Percentiles rank a stretch among this genome's conserved stretches.
Conservation (phyloP, 2,329 filamentous ascomycete genomes). For the Orbilia ellipsospora region DNA sequence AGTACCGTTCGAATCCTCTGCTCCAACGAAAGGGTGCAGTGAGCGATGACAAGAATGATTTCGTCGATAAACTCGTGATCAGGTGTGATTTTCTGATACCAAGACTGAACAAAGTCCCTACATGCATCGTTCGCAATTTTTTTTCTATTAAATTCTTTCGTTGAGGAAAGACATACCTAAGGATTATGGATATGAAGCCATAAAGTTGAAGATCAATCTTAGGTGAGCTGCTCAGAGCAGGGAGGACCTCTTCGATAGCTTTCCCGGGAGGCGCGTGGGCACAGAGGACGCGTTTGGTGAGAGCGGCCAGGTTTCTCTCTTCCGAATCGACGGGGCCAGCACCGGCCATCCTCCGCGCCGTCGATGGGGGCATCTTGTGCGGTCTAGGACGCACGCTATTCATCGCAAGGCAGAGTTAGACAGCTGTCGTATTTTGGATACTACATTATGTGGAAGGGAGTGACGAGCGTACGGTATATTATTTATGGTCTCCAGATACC, state of each 20-base stretch:
- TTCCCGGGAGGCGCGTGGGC: slow-evolving; percentile 73
- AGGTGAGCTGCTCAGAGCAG: slow-evolving; percentile 91
- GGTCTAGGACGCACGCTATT: slow-evolving; percentile 50
- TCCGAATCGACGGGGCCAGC: slow-evolving; percentile 73
- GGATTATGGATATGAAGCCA: slow-evolving; percentile 86
- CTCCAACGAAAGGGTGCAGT: slow-evolving; percentile 88
- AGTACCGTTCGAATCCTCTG: slow-evolving; percentile 79
- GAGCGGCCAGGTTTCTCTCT: slow-evolving; percentile 75
- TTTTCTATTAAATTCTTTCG: too few species aligned
- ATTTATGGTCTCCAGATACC: slow-evolving; percentile 8
- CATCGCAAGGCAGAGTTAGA: slow-evolving; percentile 3
- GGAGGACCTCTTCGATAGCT: slow-evolving; percentile 83
- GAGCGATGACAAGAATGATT: slow-evolving; percentile 88
- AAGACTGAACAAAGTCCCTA: slow-evolving; percentile 88
- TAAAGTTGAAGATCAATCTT: slow-evolving; percentile 94
- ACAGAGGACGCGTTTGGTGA: slow-evolving; percentile 86
- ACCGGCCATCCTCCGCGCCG: slow-evolving; percentile 54
- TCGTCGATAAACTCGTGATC: slow-evolving; percentile 90
- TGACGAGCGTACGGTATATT: slow-evolving; percentile 1
- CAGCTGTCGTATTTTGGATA: too few species aligned
- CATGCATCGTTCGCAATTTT: background rate
- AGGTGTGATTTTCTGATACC: slow-evolving; percentile 92
- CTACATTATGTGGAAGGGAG: background rate
- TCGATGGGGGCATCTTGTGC: slow-evolving; percentile 47
- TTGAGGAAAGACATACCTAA: slow-evolving; percentile 62